Evolutionary conservation across 495 filamentous ascomycete genomes (phyloP).

Genomic region (Aspergillus bridgeri): DNA sequence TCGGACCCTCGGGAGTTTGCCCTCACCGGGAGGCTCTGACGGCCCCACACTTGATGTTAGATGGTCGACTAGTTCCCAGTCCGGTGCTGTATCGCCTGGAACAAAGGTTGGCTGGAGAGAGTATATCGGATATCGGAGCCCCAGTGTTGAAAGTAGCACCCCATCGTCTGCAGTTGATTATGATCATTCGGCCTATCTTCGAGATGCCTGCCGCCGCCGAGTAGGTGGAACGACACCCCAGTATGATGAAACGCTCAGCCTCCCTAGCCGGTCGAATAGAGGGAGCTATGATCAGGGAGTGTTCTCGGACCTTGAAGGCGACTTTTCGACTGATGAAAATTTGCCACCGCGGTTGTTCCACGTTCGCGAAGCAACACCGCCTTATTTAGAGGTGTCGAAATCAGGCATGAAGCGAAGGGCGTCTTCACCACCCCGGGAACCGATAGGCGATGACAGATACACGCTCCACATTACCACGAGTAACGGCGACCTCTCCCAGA

Average conservation of each 20-base stretch:
- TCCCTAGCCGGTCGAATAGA: constrained; percentile 49
- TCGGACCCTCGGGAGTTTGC: constrained; percentile 37
- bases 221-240: constrained; percentile 44
- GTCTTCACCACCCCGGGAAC: constrained; percentile 74
- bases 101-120: constrained; percentile 42
- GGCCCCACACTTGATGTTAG: constrained; percentile 39
- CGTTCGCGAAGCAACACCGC: constrained; percentile 55
- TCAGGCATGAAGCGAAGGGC: constrained; percentile 75
- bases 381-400: constrained; percentile 37
- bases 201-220: constrained; percentile 36
- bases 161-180: constrained; percentile 44
- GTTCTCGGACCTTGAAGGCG: constrained; percentile 59
- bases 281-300: constrained; percentile 61
- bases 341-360: constrained; percentile 54
- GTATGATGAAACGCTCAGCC: constrained; percentile 44
- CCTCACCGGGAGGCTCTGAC: constrained; percentile 44
- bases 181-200: constrained; percentile 31
- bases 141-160: constrained; percentile 47
- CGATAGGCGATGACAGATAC: constrained; percentile 64
- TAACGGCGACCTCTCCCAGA: constrained; percentile 63
- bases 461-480: constrained; percentile 52
- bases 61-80: constrained; percentile 44
- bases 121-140: constrained; percentile 46
- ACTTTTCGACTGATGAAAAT: constrained; percentile 67
- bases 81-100: constrained; percentile 44